Base-by-base conservation (phyloP, 164 flowering plant genomes). In the Sextonia rubra region DNA sequence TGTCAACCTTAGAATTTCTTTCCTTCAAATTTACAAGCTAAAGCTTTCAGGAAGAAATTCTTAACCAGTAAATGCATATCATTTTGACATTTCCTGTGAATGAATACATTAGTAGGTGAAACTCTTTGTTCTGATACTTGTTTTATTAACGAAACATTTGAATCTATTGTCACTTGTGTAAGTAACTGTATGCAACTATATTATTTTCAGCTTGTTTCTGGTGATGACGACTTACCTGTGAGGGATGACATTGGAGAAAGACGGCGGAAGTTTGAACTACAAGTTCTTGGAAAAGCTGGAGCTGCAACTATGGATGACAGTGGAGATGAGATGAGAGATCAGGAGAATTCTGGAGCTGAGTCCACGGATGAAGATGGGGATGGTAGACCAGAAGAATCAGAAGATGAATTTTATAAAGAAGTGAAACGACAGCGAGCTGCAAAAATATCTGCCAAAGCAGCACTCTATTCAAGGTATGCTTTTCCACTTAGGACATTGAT, bases 191-290 rank as follows among this genome's bases (percentile, higher is more conserved):
- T 37, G 60, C 23, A 47, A 22, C 17, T 68, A 3, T n/a, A 12
- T 26, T 23, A 9, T 65, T 37, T 72, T 30, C 26, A 91, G 98
- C 77, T 85, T 69, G 73, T 87, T 63, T 90, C 97, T 77, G 98
- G 99, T 71, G 98, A 96, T 79, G 97, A 83, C 69, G 99, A 96
- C 85, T 77, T 93, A 76, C 91, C 95, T 24, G 75, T 69, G 80
- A 89, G 97, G 76, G 98, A 92, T 78, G 97, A 93, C 77, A 84
- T 96, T 74, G 98, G 99, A 73, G 97, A 90, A 83, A 89, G 97
- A 84, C 79, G 98, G 74, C 85, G 90, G 78, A 92, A 89, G 76
- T 83, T 88, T 83, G 99, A 96, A 74, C 85, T 83, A 15, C 87
- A 80, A 47, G 92, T 89, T 73, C 81, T 96, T 62, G 87, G 89